Percentiles rank a stretch among this genome's conserved stretches.
Conservation (phyloP, 1,284 basidiomycete species). For the Trametes polyzona region DNA sequence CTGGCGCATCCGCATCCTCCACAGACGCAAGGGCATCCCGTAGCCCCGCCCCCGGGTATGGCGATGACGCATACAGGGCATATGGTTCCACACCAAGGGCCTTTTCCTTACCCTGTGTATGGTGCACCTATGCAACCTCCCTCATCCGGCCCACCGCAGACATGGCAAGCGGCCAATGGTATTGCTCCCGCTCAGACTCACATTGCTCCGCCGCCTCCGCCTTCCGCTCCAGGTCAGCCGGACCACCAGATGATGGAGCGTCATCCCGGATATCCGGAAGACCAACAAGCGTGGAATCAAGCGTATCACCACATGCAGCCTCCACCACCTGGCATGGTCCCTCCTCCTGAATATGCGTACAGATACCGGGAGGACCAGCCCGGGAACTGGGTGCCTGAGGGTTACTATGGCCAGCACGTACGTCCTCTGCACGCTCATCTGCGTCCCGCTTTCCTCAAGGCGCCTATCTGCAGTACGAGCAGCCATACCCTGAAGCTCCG, state of each 20-base stretch:
- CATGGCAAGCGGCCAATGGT: conserved; percentile 62
- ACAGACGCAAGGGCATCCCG: conserved; percentile 30
- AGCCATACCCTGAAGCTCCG: conserved; percentile 44
- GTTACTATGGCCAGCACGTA: conserved; percentile 63
- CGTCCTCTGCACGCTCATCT: background rate
- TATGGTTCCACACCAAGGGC: conserved; percentile 17
- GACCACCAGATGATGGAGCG: conserved; percentile 50
- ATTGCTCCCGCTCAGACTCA: conserved; percentile 72
- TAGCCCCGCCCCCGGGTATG: conserved; percentile 35
- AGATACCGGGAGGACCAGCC: conserved; percentile 59
- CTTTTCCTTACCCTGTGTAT: conserved; percentile 55
- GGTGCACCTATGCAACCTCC: conserved; percentile 48
- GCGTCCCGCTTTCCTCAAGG: background rate
- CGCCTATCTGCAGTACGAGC: conserved; percentile 43
- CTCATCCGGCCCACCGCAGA: conserved; percentile 52
- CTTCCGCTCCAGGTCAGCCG: conserved; percentile 25
- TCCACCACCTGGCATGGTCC: conserved; percentile 49
- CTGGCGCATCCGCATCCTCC: background rate
- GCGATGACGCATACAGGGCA: conserved; percentile 30
- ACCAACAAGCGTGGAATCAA: conserved; percentile 45
- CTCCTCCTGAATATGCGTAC: conserved; percentile 53
- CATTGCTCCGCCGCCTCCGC: conserved; percentile 43
- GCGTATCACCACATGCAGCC: conserved; percentile 47
- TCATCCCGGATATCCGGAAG: conserved; percentile 50
- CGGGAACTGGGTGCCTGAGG: conserved; percentile 45